Evolutionary conservation across 2,329 filamentous ascomycete species (phyloP), one percentile per base, ranked within the genome.

Genomic region (Penicillium sp.): DNA sequence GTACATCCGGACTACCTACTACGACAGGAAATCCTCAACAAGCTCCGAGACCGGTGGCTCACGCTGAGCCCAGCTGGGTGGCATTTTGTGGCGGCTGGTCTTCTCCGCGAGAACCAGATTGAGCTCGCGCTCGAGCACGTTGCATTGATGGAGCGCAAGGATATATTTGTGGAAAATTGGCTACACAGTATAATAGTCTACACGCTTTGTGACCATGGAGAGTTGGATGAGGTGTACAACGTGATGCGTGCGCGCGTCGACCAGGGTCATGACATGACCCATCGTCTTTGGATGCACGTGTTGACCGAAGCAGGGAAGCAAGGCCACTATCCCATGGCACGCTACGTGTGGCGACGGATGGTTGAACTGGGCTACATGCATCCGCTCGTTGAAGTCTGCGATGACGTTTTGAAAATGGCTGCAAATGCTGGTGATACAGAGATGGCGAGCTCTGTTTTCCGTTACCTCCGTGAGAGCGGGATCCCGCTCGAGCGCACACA

Each of bases 1-100:
- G 84, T 94, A 9, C 94, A 97, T 70, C 90, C 93, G 0, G 89
- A 97, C 72, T 93, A 95, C 65, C 63, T 91, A 6, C 76, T 94
- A 24, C 86, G 92, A 35, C 82, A 84, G 51, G 81, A 87, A 35
- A 81, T 96, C 4, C 76, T 97, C 38, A 77, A 84, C 53, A 86
- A 87, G 54, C 66, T 80, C 45, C 84, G 85, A 66, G 80, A 85
- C 54, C 81, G 85, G 60, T 96, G 91, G 89, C 81, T 89, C 50
- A 76, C 78, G 9, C 75, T 89, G 9, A 84, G 80, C 40, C 82
- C 80, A 11, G 78, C 81, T 7, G 88, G 86, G 9, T 83, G 83
- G 69, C 84, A 89, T 64, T 85, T 83, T 67, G 79, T 95, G 20
- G 82, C 88, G 1, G 76, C 90, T 10, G 91, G 90, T 0, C 75